These are phyloP conservation scores for Naganishia kalamii DNA, from an alignment of 768 basidiomycete genomes.

Conservation along the genomic window DNA sequence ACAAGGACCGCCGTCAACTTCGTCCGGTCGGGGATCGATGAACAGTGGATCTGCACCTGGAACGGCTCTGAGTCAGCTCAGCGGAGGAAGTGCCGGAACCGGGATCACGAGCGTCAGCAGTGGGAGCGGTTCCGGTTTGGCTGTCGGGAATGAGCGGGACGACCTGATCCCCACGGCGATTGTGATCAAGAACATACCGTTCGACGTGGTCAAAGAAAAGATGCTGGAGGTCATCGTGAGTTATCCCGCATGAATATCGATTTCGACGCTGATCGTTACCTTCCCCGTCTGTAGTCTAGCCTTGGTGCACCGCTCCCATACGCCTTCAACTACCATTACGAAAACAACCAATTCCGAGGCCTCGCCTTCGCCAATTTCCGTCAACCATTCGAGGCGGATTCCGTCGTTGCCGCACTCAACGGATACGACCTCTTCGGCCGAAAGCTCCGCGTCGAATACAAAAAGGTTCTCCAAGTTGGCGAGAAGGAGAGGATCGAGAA, in stretches of 20 bases:
- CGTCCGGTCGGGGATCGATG: not conserved
- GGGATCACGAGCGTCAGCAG: conserved; percentile 3
- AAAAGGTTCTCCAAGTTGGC: conserved; percentile 97
- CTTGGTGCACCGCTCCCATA: conserved; percentile 92
- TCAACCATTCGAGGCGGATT: conserved; percentile 81
- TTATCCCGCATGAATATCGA: conserved; percentile 25
- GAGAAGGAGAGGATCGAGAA: conserved; percentile 98
- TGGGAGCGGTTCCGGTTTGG: not conserved
- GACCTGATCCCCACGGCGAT: conserved; percentile 98
- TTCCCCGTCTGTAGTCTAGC: conserved; percentile 60
- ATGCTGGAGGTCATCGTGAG: conserved; percentile 91
- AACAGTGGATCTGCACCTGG: not conserved
- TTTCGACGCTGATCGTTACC: conserved; percentile 19
- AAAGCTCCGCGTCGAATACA: conserved; percentile 96
- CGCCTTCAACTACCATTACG: conserved; percentile 98
- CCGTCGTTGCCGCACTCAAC: conserved; percentile 78
- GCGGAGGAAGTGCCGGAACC: conserved; percentile 2
- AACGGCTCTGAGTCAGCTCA: not conserved
- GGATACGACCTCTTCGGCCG: conserved; percentile 58
- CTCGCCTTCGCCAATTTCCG: conserved; percentile 98
- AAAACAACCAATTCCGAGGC: conserved; percentile 93
- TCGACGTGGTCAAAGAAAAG: conserved; percentile 94
- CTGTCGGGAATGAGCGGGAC: not conserved
- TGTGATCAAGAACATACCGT: conserved; percentile 99
- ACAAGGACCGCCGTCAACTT: conserved; percentile 6